Base-by-base conservation (phyloP, 208 protist genomes). In the Wallacemonas sp. region DNA sequence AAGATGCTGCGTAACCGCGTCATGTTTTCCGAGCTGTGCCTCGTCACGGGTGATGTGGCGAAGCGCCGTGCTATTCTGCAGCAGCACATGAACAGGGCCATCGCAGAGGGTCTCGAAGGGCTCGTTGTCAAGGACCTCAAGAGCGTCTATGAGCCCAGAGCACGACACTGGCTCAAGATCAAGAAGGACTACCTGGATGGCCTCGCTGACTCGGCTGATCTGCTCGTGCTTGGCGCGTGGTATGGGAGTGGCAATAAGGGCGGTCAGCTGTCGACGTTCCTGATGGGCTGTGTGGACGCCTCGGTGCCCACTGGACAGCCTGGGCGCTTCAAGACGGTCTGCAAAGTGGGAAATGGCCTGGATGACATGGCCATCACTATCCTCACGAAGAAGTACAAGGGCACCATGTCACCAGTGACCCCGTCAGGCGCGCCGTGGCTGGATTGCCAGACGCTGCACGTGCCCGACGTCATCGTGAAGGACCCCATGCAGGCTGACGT, bases 151-250 rank as follows among this genome's bases (percentile, higher is more conserved):
- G 74, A 90, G 58, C 91, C 90, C 2, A 74, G 80, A 28, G 77
- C 74, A 12, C 75, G 93, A 24, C 86, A 91, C 64, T 96, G 91
- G 91, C 63, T 94, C 21, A 97, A 95, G 70, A 62, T 96, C 15
- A 96, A 97, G 67, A 96, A 93, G 64, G 90, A 95, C 63, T 95
- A 96, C 66, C 44, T 97, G 4, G 65, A 76, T 6, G 87, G 84
- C 22, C 78, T 93, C 53, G 88, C 86, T 0, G 93, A 96, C 75
- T 80, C 72, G 27, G 85, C 84, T 0, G 93, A 97, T 75, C 47
- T 97, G 34, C 41, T 95, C 22, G 82, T 90, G 28, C 30, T 97
- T 1, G 91, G 91, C 14, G 86, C 80, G 33, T 91, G 81, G 66
- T 94, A 78, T 66, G 88, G 93, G 45, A 87, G 77, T n/a, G 86